phyloP scores from a whole-genome alignment of 345 rosid species.

The Arabidopsis thaliana region DNA sequence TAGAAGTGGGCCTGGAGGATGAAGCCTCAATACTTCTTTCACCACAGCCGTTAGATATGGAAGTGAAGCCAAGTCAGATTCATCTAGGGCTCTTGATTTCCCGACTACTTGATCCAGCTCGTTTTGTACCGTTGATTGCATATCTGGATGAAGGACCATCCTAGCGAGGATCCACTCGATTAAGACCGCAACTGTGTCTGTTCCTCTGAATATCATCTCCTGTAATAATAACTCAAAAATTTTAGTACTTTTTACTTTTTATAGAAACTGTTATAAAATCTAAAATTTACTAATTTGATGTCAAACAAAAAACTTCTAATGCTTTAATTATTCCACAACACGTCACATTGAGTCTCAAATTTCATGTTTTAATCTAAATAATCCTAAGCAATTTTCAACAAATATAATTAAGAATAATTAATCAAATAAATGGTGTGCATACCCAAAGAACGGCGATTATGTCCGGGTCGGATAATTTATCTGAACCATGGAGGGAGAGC shows the following conservation, averaged over 20 bases:
- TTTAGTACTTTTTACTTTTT: conserved; percentile 22
- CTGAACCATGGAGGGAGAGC: conserved; percentile 64
- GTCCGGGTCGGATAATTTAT: conserved; percentile 60
- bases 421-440: conserved; percentile 2
- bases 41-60: conserved; percentile 72
- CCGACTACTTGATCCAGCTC: conserved; percentile 73
- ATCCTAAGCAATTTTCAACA: neutral
- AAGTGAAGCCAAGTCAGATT: conserved; percentile 55
- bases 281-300: neutral
- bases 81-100: conserved; percentile 58
- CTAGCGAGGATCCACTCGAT: conserved; percentile 93
- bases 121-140: conserved; percentile 71
- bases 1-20: conserved; percentile 94
- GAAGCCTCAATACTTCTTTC: conserved; percentile 81
- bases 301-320: neutral
- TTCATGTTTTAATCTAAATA: neutral
- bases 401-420: neutral
- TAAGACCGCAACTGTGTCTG: conserved; percentile 84
- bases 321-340: conserved; percentile 29
- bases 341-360: conserved; percentile 3
- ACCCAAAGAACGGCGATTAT: conserved; percentile 89
- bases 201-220: conserved; percentile 96
- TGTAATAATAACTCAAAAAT: conserved; percentile 31
- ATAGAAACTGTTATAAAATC: conserved; percentile 39
- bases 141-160: conserved; percentile 67